Percentiles rank a stretch among this genome's conserved stretches.
phyloP scores from a whole-genome alignment of 2,329 filamentous ascomycete genomes.

The Colletotrichum brevisporum region DNA sequence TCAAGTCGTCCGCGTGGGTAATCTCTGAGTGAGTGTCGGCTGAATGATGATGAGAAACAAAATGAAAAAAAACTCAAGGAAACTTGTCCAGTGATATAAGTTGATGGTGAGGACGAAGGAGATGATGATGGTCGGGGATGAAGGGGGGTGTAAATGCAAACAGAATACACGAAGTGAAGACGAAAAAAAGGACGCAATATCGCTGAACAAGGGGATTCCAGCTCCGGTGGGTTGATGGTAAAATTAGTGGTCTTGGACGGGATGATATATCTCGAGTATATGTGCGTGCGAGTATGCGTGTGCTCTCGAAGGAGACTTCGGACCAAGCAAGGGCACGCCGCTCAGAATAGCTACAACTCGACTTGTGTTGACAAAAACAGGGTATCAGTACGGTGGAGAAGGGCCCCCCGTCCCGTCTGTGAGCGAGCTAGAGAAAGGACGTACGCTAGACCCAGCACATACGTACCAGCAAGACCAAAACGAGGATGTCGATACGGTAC shows the following conservation, averaged over 20 bases:
- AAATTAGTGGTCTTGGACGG: slow-evolving; percentile 31
- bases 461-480: neutral
- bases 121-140: slow-evolving; percentile 10
- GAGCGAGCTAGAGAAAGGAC: slow-evolving; percentile 5
- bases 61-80: neutral
- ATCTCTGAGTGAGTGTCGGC: slow-evolving; percentile 23
- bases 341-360: slow-evolving; percentile 37
- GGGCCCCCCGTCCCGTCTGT: slow-evolving; percentile 15
- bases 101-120: neutral
- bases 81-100: neutral
- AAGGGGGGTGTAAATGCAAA: slow-evolving; percentile 19
- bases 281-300: slow-evolving; percentile 5
- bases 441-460: neutral
- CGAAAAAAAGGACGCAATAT: slow-evolving; percentile 15
- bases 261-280: slow-evolving; percentile 37
- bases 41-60: neutral
- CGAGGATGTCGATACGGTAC: slow-evolving; percentile 1
- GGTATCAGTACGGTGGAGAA: slow-evolving; percentile 39
- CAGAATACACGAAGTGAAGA: slow-evolving; percentile 11
- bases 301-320: slow-evolving; percentile 5
- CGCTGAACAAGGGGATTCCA: slow-evolving; percentile 38
- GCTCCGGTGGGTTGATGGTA: slow-evolving; percentile 28
- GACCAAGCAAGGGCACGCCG: slow-evolving; percentile 31
- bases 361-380: slow-evolving; percentile 26
- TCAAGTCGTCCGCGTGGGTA: slow-evolving; percentile 24